These are phyloP conservation scores for Pinus tabuliformis DNA, from an alignment of 75 land plant species.

Conservation along the genomic window DNA sequence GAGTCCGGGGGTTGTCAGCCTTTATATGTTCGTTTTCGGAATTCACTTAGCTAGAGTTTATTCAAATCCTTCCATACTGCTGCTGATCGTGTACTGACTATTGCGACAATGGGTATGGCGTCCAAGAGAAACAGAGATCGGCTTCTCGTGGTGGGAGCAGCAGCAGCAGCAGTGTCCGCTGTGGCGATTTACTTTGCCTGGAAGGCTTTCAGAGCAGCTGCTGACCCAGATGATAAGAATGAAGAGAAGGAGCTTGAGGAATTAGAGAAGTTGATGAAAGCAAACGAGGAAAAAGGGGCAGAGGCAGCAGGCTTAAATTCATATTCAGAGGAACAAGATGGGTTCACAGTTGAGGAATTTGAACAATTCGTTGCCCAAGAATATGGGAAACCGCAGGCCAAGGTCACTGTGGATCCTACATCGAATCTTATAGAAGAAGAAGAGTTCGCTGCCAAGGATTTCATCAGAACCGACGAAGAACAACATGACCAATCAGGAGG, in stretches of 20 bases:
- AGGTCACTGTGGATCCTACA: not conserved
- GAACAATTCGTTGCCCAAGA: not conserved
- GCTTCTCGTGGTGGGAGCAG: conserved; percentile 3
- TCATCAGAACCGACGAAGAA: not conserved
- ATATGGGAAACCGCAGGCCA: not conserved
- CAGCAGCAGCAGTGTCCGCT: conserved; percentile 1
- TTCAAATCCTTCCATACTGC: not conserved
- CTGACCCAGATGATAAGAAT: conserved; percentile 1
- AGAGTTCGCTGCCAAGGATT: not conserved
- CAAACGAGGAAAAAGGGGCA: not conserved
- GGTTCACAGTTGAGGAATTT: not conserved
- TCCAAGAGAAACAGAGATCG: not conserved
- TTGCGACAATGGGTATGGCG: not conserved
- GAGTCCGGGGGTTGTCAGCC: too few relatives aligned
- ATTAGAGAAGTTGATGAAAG: conserved; percentile 3
- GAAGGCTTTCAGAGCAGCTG: conserved; percentile 4
- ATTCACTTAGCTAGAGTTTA: too few relatives aligned
- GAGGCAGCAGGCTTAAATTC: not conserved
- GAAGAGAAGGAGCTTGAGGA: not conserved
- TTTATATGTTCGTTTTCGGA: too few relatives aligned
- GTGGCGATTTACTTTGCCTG: conserved; percentile 6
- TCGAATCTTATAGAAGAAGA: not conserved
- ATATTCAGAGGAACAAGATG: not conserved
- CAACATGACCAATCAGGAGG: not conserved
- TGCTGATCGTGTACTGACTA: not conserved